Conservation (phyloP, 2,329 filamentous ascomycete species). For the Botrytis fabae region DNA sequence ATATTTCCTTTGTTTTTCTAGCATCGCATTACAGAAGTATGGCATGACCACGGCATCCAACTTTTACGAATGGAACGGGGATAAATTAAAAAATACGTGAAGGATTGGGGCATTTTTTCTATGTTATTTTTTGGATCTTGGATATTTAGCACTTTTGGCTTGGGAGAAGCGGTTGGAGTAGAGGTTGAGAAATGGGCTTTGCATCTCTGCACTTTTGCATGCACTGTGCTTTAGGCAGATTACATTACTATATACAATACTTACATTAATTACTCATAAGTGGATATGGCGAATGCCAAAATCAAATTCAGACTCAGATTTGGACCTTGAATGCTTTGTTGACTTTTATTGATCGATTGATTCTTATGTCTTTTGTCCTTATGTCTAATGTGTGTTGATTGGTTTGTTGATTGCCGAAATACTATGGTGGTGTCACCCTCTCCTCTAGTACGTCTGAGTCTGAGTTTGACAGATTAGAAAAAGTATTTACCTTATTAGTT, state of each 20-base stretch:
- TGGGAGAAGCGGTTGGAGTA: neutral
- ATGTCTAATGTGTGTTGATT: neutral
- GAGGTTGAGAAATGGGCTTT: neutral
- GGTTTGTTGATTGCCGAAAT: neutral
- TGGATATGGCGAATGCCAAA: neutral
- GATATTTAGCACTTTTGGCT: neutral
- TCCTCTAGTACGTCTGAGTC: no score
- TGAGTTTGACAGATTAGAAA: neutral
- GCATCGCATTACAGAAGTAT: slow-evolving; percentile 1
- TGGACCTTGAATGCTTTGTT: neutral
- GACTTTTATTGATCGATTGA: neutral
- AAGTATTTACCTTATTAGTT: neutral
- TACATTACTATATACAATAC: neutral
- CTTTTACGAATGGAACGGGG: neutral
- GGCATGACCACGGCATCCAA: neutral
- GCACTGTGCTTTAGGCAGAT: neutral
- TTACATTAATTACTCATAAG: neutral
- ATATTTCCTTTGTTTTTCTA: slow-evolving; percentile 8
- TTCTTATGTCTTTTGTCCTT: neutral
- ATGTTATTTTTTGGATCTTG: neutral
- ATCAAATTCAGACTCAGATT: neutral
- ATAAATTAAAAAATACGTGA: neutral
- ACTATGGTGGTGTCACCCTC: no score
- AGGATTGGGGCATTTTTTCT: neutral
- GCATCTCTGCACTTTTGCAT: neutral